Conservation (phyloP, 2,329 filamentous ascomycete genomes). For the Ceratocystis papillata region DNA sequence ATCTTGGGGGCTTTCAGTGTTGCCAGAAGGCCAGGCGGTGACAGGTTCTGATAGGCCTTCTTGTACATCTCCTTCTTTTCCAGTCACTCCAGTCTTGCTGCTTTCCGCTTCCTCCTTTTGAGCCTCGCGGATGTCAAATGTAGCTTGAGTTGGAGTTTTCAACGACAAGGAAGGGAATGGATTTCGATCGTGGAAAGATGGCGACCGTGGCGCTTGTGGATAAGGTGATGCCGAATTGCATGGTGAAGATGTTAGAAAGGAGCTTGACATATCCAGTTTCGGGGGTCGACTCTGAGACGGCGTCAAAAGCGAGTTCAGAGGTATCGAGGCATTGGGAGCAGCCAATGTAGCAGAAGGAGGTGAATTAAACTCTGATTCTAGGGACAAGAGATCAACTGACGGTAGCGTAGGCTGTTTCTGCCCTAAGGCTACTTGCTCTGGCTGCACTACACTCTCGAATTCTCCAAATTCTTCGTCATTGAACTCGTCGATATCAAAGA, state of each 20-base stretch:
- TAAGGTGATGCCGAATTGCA: conserved; percentile 30
- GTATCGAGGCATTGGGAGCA: background rate
- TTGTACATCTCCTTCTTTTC: conserved; percentile 26
- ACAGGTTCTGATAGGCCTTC: conserved; percentile 28
- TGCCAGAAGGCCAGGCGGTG: conserved; percentile 39
- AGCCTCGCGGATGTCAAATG: conserved; percentile 27
- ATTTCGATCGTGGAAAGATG: conserved; percentile 44
- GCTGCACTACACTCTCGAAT: conserved; percentile 32
- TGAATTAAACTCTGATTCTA: conserved; percentile 26
- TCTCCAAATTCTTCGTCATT: conserved; percentile 39
- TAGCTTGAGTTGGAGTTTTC: conserved; percentile 34
- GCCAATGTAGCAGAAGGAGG: background rate
- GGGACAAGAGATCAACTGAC: conserved; percentile 36
- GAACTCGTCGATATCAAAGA: conserved; percentile 51
- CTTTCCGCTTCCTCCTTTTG: background rate
- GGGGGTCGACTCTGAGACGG: conserved; percentile 13
- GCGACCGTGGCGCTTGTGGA: conserved; percentile 41
- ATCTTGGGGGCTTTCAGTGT: conserved; percentile 30
- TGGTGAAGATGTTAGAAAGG: conserved; percentile 9
- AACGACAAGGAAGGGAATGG: conserved; percentile 42
- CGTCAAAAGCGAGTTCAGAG: conserved; percentile 24
- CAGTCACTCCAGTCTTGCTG: conserved; percentile 31
- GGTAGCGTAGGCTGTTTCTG: conserved; percentile 25
- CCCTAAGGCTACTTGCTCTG: background rate
- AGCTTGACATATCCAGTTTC: background rate